A percentile compares a stretch with the other conserved stretches of the same genome.
phyloP scores from a whole-genome alignment of 2,329 filamentous ascomycete species.

The Penicillium sp. region DNA sequence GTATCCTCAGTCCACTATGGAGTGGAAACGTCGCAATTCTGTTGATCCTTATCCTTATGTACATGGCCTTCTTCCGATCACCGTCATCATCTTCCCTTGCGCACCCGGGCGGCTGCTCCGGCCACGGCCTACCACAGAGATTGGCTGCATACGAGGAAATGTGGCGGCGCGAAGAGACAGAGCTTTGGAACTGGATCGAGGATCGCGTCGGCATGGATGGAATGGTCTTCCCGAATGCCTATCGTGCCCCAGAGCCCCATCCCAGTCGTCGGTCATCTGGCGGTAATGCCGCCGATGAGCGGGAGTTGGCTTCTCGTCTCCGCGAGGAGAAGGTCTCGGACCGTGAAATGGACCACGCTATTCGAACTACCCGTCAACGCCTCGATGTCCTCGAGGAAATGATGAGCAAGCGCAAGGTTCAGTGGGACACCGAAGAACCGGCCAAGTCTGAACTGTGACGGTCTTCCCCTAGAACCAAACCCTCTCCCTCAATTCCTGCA shows the following conservation, averaged over 20 bases:
- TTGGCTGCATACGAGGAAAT: slow-evolving; percentile 88
- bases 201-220: slow-evolving; percentile 76
- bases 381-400: slow-evolving; percentile 75
- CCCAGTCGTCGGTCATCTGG: slow-evolving; percentile 47
- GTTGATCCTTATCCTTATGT: slow-evolving; percentile 70
- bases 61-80: slow-evolving; percentile 71
- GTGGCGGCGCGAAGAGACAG: slow-evolving; percentile 83
- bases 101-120: slow-evolving; percentile 40
- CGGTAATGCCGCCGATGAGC: slow-evolving; percentile 35
- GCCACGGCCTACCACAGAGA: slow-evolving; percentile 61
- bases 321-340: slow-evolving; percentile 70
- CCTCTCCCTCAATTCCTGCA: background rate
- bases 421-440: slow-evolving; percentile 19
- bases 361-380: slow-evolving; percentile 83
- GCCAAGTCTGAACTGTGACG: slow-evolving; percentile 26
- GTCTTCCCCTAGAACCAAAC: background rate
- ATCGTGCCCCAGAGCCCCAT: slow-evolving; percentile 34
- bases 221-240: slow-evolving; percentile 39
- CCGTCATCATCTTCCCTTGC: slow-evolving; percentile 39
- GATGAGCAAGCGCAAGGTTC: slow-evolving; percentile 59
- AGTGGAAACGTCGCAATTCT: slow-evolving; percentile 77
- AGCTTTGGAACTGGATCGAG: slow-evolving; percentile 92
- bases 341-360: slow-evolving; percentile 75
- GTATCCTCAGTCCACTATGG: slow-evolving; percentile 70
- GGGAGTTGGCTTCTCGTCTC: slow-evolving; percentile 58